Conservation (phyloP, 345 rosid species). For the Kernera saxatilis region DNA sequence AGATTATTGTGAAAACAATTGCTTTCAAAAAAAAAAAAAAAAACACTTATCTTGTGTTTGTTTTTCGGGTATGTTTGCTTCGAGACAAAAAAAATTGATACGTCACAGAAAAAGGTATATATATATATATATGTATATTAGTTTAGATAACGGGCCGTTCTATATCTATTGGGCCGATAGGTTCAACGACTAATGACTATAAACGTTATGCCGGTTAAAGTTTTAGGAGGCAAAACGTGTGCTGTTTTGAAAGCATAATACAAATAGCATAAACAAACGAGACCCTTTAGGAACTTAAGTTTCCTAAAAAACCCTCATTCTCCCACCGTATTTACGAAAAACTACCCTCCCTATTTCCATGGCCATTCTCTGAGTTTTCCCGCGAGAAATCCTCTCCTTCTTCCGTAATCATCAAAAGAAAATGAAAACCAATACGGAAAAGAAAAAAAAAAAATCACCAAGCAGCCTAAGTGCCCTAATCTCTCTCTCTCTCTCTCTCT, state of each 20-base stretch:
- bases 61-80: too few species aligned
- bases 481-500: background rate
- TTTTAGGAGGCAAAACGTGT: background rate
- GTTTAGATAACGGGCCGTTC: background rate
- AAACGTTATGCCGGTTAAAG: background rate
- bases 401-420: slow-evolving; percentile 14
- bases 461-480: background rate
- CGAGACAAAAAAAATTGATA: too few species aligned
- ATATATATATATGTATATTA: too few species aligned
- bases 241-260: background rate
- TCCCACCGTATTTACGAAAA: background rate
- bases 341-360: slow-evolving; percentile 5
- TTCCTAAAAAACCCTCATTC: background rate
- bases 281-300: too few species aligned
- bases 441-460: background rate
- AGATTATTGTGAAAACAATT: too few species aligned
- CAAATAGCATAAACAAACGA: background rate
- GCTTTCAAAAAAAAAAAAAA: too few species aligned
- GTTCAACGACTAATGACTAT: background rate
- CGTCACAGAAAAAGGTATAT: too few species aligned
- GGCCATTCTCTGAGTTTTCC: slow-evolving; percentile 24
- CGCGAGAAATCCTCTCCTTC: slow-evolving; percentile 32
- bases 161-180: background rate
- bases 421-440: background rate
- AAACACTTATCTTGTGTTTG: too few species aligned